These are phyloP conservation scores for Afroboletus lepidellus DNA, from an alignment of 1,284 basidiomycete species.

Conservation along the genomic window DNA sequence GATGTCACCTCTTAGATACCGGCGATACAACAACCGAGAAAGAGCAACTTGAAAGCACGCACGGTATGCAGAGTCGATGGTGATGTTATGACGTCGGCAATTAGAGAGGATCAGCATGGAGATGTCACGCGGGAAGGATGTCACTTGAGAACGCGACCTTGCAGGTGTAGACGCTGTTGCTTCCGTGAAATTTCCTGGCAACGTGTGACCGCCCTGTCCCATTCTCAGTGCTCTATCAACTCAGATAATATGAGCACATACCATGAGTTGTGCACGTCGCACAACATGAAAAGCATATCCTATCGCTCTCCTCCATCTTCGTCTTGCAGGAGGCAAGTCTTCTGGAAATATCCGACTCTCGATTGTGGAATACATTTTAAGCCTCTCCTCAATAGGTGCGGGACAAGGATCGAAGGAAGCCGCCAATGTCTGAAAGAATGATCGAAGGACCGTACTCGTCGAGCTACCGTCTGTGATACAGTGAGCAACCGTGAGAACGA, in stretches of 20 bases:
- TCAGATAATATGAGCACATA: slow-evolving; percentile 43
- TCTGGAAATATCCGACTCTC: not conserved
- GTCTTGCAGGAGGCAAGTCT: not conserved
- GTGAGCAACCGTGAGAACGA: slow-evolving; percentile 13
- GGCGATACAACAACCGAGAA: not conserved
- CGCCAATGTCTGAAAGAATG: slow-evolving; percentile 45
- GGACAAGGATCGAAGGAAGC: slow-evolving; percentile 18
- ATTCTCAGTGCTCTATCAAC: not conserved
- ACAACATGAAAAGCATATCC: slow-evolving; percentile 40
- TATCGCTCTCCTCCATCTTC: slow-evolving; percentile 41
- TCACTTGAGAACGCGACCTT: not conserved
- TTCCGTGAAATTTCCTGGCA: not conserved
- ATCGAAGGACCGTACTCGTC: slow-evolving; percentile 10
- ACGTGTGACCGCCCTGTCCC: not conserved
- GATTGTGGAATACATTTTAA: not conserved
- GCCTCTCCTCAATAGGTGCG: slow-evolving; percentile 4
- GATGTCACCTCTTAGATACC: not conserved
- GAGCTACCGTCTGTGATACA: not conserved
- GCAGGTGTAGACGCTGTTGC: not conserved
- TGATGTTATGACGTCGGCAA: not conserved
- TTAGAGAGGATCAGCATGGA: not conserved
- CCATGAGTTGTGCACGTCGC: slow-evolving; percentile 34
- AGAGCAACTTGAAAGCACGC: not conserved
- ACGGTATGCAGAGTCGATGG: not conserved
- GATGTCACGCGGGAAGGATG: not conserved